Evolutionary conservation across 2,329 filamentous ascomycete species (phyloP).

Genomic region (Emergomyces pasteurianus): DNA sequence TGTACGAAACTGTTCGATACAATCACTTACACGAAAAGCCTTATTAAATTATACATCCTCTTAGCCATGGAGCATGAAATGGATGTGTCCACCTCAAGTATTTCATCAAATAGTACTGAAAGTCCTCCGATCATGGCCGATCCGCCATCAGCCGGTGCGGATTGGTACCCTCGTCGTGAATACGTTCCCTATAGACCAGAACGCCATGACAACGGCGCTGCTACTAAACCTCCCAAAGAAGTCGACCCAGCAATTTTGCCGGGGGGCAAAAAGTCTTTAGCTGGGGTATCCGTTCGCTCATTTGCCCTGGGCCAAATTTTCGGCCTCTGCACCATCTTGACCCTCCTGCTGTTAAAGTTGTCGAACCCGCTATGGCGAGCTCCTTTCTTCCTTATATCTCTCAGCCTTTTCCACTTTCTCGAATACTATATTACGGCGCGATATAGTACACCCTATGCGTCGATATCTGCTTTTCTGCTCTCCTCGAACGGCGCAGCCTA

Average conservation of each 20-base stretch:
- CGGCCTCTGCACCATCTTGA: slow-evolving; percentile 22
- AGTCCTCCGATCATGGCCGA: neutral
- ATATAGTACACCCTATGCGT: slow-evolving; percentile 66
- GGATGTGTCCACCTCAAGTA: neutral
- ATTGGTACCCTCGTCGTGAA: neutral
- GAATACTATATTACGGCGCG: slow-evolving; percentile 85
- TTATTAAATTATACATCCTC: neutral
- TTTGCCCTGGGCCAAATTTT: slow-evolving; percentile 33
- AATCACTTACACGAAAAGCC: neutral
- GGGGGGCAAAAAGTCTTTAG: slow-evolving; percentile 30
- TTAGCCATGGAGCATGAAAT: neutral
- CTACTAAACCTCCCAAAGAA: neutral
- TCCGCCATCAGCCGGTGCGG: neutral
- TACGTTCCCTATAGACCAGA: slow-evolving; percentile 1
- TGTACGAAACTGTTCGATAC: neutral
- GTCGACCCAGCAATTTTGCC: slow-evolving; percentile 25
- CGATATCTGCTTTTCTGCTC: slow-evolving; percentile 67
- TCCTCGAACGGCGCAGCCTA: slow-evolving; percentile 76
- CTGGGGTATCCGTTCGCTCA: slow-evolving; percentile 34
- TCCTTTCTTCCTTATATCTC: slow-evolving; percentile 42
- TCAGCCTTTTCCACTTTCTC: slow-evolving; percentile 84
- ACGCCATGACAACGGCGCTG: neutral
- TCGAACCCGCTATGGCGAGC: slow-evolving; percentile 44
- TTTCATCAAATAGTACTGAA: neutral
- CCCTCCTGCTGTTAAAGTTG: slow-evolving; percentile 17